phyloP scores from a whole-genome alignment of 1,284 basidiomycete species.

The Sphaerobolus stellatus region DNA sequence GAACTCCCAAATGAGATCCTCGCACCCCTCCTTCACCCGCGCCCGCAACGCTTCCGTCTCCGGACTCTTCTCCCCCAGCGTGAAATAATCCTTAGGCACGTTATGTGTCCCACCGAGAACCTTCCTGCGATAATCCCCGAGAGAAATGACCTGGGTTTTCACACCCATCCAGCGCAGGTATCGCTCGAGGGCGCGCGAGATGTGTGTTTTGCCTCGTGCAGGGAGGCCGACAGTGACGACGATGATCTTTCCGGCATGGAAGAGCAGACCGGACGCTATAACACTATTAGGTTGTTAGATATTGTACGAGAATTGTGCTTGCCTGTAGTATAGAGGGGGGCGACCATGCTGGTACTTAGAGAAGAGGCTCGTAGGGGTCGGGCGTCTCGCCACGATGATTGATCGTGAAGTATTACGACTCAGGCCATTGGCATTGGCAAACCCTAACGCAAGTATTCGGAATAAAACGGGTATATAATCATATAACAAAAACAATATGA shows the following conservation, averaged over 20 bases:
- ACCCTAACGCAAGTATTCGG: too few species aligned
- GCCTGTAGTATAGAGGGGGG: constrained; percentile 81
- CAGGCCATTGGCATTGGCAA: too few species aligned
- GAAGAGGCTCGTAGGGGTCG: too few species aligned
- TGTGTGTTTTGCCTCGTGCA: constrained; percentile 94
- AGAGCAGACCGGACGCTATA: constrained; percentile 61
- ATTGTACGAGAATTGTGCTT: background rate
- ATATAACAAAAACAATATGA: too few species aligned
- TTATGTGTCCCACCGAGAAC: constrained; percentile 85
- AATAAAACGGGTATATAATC: too few species aligned
- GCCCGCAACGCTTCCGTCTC: constrained; percentile 79
- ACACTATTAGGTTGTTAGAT: background rate
- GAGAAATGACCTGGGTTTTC: constrained; percentile 89
- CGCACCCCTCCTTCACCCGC: constrained; percentile 77
- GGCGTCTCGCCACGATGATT: too few species aligned
- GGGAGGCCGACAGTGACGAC: constrained; percentile 91
- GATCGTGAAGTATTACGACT: too few species aligned
- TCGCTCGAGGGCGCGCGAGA: constrained; percentile 91
- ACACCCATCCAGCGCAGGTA: constrained; percentile 98
- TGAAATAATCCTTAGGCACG: constrained; percentile 91
- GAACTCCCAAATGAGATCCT: constrained; percentile 86
- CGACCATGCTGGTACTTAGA: too few species aligned
- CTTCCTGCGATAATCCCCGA: constrained; percentile 94
- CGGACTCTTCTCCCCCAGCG: constrained; percentile 73
- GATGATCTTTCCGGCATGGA: constrained; percentile 93